phyloP scores from a whole-genome alignment of 1,284 basidiomycete species.

The Cutaneotrichosporon sp. region DNA sequence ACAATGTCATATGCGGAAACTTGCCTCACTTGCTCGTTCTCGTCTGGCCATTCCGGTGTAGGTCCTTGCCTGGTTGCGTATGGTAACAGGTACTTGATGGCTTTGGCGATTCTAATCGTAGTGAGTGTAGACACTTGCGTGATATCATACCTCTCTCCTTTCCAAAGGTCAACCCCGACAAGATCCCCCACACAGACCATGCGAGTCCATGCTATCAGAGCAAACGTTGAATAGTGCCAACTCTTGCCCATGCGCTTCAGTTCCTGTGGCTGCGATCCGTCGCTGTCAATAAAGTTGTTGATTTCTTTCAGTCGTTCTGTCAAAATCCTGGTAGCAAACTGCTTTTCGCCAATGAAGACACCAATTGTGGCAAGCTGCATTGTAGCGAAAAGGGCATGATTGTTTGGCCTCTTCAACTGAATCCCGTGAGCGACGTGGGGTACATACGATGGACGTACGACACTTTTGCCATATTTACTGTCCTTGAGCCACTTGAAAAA shows the following conservation, averaged over 20 bases:
- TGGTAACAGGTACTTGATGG: slow-evolving; percentile 5
- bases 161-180: slow-evolving; percentile 12
- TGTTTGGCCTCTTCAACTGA: slow-evolving; percentile 5
- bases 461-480: slow-evolving; percentile 5
- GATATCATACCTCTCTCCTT: too few relatives aligned
- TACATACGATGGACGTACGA: slow-evolving; percentile 7
- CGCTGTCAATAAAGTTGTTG: not conserved
- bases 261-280: slow-evolving; percentile 12
- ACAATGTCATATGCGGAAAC: slow-evolving; percentile 8
- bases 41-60: not conserved
- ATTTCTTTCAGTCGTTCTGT: not conserved
- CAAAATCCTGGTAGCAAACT: not conserved
- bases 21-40: slow-evolving; percentile 1
- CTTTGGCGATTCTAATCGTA: slow-evolving; percentile 1
- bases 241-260: not conserved
- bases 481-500: slow-evolving; percentile 9
- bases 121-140: slow-evolving; percentile 7
- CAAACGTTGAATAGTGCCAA: slow-evolving; percentile 12
- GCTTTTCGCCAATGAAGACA: slow-evolving; percentile 3
- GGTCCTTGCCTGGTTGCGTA: slow-evolving; percentile 2
- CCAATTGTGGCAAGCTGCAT: slow-evolving; percentile 10
- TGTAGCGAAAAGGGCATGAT: slow-evolving; percentile 11
- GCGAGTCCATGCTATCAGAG: slow-evolving; percentile 11
- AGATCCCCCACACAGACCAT: slow-evolving; percentile 7
- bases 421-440: too few relatives aligned